Evolutionary conservation across 225 moss, liverwort and hornwort genomes (phyloP).

Genomic region (Physcomitrium patens): DNA sequence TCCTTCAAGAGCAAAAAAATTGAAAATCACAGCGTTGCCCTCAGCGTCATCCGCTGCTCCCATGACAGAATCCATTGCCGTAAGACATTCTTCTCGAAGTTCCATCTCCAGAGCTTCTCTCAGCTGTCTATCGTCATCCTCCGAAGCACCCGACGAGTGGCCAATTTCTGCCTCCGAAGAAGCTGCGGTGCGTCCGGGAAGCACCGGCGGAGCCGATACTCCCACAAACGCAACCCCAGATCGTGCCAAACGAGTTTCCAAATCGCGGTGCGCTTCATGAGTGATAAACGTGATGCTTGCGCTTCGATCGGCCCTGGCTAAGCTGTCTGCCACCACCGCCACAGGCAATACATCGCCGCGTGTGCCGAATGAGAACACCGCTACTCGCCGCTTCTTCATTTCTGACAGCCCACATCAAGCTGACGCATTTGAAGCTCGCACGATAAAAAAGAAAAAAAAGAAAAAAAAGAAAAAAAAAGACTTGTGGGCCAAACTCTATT

Average conservation of each 20-base stretch:
- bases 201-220: constrained; percentile 49
- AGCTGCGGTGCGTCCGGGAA: constrained; percentile 34
- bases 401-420: not conserved
- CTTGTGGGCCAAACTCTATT: no score
- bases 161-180: constrained; percentile 12
- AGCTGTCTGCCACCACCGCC: constrained; percentile 68
- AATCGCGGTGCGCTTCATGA: constrained; percentile 74
- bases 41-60: constrained; percentile 34
- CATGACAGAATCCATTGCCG: constrained; percentile 72
- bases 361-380: constrained; percentile 88
- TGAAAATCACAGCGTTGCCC: constrained; percentile 62
- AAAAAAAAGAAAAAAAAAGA: no score
- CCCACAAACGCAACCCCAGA: constrained; percentile 47
- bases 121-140: constrained; percentile 27
- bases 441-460: no score
- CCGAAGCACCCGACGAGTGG: constrained; percentile 8
- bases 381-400: constrained; percentile 41
- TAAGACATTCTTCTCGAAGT: constrained; percentile 77
- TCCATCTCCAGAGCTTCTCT: constrained; percentile 50
- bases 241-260: constrained; percentile 39
- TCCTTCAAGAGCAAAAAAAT: constrained; percentile 90
- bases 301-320: constrained; percentile 44
- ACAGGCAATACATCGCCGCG: constrained; percentile 85
- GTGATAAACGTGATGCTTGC: constrained; percentile 69
- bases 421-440: not conserved